Percentiles rank a stretch among this genome's conserved stretches.
These are phyloP conservation scores for Trichoderma erinaceum DNA, from an alignment of 495 filamentous ascomycete species.

Conservation along the genomic window DNA sequence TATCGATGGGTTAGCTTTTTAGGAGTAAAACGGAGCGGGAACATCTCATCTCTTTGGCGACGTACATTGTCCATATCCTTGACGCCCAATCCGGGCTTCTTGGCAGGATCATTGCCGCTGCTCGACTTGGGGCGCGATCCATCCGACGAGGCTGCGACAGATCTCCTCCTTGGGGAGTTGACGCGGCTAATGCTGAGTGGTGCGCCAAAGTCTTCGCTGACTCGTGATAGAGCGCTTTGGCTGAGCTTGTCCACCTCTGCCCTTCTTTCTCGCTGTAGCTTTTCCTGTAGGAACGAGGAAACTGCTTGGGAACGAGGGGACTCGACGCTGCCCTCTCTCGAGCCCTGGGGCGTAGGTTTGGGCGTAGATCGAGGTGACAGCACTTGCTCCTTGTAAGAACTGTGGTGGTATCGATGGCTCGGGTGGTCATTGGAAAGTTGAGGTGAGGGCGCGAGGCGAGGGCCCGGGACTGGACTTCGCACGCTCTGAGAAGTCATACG, in stretches of 20 bases:
- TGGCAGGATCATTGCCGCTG: slow-evolving; percentile 28
- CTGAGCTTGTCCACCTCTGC: slow-evolving; percentile 24
- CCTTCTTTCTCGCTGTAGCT: slow-evolving; percentile 43
- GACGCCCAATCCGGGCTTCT: slow-evolving; percentile 39
- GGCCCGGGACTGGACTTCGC: slow-evolving; percentile 27
- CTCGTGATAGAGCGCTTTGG: slow-evolving; percentile 9
- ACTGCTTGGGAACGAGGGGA: slow-evolving; percentile 21
- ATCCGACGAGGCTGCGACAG: slow-evolving; percentile 18
- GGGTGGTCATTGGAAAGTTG: slow-evolving; percentile 22
- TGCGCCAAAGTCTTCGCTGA: slow-evolving; percentile 29
- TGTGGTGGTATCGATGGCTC: slow-evolving; percentile 31
- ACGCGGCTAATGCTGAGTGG: slow-evolving; percentile 22
- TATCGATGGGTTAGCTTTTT: slow-evolving; percentile 16
- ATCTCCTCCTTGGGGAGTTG: slow-evolving; percentile 26
- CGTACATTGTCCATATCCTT: slow-evolving; percentile 43
- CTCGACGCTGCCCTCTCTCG: slow-evolving; percentile 29
- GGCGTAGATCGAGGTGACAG: slow-evolving; percentile 16
- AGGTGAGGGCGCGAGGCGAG: slow-evolving; percentile 23
- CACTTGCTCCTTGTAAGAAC: slow-evolving; percentile 18
- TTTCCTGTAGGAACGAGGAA: slow-evolving; percentile 46
- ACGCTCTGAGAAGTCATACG: slow-evolving; percentile 34
- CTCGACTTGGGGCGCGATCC: slow-evolving; percentile 32
- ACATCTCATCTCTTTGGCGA: not conserved
- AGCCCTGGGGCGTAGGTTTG: slow-evolving; percentile 28
- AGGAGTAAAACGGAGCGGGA: not conserved